These are phyloP conservation scores for Lipomyces spencermartinsiae DNA, from an alignment of 805 yeast genomes.

Conservation along the genomic window DNA sequence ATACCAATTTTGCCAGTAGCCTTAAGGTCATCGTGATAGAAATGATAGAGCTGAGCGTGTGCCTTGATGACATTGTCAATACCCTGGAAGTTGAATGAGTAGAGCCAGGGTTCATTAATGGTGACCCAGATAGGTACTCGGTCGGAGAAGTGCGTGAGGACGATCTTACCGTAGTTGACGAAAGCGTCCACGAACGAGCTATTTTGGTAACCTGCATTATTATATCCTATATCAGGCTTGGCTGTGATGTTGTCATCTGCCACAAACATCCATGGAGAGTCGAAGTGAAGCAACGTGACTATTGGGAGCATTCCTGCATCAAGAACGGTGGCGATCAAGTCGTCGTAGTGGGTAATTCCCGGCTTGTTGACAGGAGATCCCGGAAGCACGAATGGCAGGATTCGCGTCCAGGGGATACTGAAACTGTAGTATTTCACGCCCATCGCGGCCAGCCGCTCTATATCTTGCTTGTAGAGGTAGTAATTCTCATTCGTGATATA, in stretches of 20 bases:
- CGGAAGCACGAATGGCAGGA: neutral
- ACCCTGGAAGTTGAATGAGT: neutral
- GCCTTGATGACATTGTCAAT: too few species aligned
- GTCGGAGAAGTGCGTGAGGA: neutral
- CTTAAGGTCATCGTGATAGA: neutral
- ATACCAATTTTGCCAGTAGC: neutral
- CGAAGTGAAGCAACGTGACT: neutral
- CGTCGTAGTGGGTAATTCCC: neutral
- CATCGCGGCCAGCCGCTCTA: too few species aligned
- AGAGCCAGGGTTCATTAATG: neutral
- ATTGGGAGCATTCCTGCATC: neutral
- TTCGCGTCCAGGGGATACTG: neutral
- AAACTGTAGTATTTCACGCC: neutral
- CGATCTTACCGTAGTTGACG: neutral
- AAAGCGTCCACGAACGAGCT: too few species aligned
- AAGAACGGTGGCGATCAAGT: neutral
- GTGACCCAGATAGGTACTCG: too few species aligned
- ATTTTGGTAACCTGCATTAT: too few species aligned
- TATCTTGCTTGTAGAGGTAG: too few species aligned
- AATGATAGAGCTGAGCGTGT: too few species aligned
- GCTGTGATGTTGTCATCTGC: neutral
- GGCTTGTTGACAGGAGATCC: too few species aligned
- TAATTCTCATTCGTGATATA: too few species aligned
- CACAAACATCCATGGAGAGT: neutral
- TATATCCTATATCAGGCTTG: too few species aligned